Percentiles rank a stretch among this genome's conserved stretches.
phyloP scores from a whole-genome alignment of 225 moss, liverwort and hornwort species.

The Physcomitrium patens region DNA sequence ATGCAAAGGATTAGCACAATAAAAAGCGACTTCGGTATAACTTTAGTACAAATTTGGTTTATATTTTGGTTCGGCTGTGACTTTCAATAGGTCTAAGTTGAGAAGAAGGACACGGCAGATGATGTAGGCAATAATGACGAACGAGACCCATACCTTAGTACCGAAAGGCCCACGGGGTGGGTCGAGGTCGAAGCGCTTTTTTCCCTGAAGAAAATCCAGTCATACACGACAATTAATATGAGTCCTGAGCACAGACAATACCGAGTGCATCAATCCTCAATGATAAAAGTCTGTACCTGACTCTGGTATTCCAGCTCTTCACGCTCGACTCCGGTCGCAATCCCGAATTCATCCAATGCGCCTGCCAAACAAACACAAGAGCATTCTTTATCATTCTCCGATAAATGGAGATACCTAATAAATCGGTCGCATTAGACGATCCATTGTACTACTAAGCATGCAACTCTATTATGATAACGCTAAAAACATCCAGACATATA shows the following conservation, averaged over 20 bases:
- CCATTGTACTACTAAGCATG: background rate
- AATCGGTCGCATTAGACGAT: background rate
- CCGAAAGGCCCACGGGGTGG: constrained; percentile 73
- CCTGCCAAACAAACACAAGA: constrained; percentile 36
- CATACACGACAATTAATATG: background rate
- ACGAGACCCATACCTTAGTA: constrained; percentile 51
- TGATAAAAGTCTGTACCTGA: constrained; percentile 25
- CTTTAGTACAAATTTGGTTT: too few species aligned
- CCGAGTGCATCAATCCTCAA: background rate
- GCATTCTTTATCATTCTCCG: background rate
- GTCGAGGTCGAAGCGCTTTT: constrained; percentile 64
- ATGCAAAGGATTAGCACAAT: background rate
- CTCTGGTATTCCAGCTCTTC: constrained; percentile 72
- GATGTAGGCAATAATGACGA: background rate
- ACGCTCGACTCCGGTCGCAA: constrained; percentile 67
- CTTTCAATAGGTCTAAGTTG: background rate
- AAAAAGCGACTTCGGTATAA: background rate
- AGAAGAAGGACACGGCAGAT: too few species aligned
- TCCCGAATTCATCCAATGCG: constrained; percentile 63
- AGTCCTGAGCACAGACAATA: background rate
- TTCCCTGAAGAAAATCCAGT: constrained; percentile 47
- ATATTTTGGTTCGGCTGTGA: background rate
- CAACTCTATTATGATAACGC: background rate
- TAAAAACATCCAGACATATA: background rate
- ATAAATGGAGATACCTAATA: background rate